Evolutionary conservation across 331 rosid genomes (phyloP), one percentile per base, ranked within the genome.

Genomic region (Acacia concinna): DNA sequence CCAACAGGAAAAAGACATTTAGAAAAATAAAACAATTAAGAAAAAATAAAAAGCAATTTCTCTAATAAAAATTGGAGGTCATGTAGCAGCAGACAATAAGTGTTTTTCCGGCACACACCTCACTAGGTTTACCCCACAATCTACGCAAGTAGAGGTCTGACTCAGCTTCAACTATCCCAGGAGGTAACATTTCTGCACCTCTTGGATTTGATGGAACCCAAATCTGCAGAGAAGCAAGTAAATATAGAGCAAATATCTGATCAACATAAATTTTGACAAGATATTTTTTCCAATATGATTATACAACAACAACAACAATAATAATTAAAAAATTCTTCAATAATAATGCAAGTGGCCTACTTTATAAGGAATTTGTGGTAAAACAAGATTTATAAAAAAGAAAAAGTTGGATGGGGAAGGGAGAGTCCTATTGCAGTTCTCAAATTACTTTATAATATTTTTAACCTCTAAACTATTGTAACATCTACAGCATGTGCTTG

Each of bases 191-290:
- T 86, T 94, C 97, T 30, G 98, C 97, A 40, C 98, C 98, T 84
- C 82, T 91, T 75, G 98, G 98, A 88, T 94, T 92, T 78, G 97
- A 85, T 80, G 97, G 86, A 69, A 81, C 96, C 98, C 97, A 94
- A 79, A 92, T 92, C 98, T 94, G 90, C 87, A 83, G 20, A 68
- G 32, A 52, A 85, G 31, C 78, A 76, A 25, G 28, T 75, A 46
- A 56, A n/a, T 43, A 76, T 70, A 31, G 57, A 52, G 74, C 17
- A 52, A 59, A 81, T 59, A 57, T 35, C 32, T 73, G 59, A 38
- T n/a, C 80, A 80, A 56, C 51, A 8, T 27, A 25, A 65, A 79
- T 37, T 56, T 79, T 43, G 47, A 31, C 49, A 78, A 27, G 20
- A 38, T 11, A n/a, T 27, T 62, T 78, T 27, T 77, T 71, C 40